phyloP scores from a whole-genome alignment of 352 stramenopile species.

The Phytophthora litchii region DNA sequence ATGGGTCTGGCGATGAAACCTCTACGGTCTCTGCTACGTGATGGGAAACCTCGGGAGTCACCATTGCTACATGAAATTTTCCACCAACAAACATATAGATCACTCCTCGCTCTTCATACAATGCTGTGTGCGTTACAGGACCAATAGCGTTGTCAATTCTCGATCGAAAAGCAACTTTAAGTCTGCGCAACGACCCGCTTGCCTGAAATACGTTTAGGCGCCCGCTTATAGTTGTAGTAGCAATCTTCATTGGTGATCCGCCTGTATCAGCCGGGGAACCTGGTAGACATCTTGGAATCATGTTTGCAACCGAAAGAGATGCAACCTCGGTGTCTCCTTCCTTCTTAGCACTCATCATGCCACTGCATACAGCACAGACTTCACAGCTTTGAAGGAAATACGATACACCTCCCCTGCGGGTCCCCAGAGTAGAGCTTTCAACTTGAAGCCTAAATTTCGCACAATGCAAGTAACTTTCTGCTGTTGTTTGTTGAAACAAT shows the following conservation, averaged over 20 bases:
- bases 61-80: conserved; percentile 42
- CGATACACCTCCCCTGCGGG: conserved; percentile 24
- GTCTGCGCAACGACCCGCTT: conserved; percentile 41
- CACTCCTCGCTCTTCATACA: conserved; percentile 42
- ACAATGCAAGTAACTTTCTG: conserved; percentile 55
- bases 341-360: conserved; percentile 50
- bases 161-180: conserved; percentile 36
- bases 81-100: conserved; percentile 44
- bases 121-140: conserved; percentile 40
- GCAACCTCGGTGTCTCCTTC: conserved; percentile 18
- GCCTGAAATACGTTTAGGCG: conserved; percentile 44
- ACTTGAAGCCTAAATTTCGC: conserved; percentile 66
- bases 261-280: conserved; percentile 6
- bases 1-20: conserved; percentile 1
- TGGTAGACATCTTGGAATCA: conserved; percentile 15
- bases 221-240: conserved; percentile 45
- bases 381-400: conserved; percentile 71
- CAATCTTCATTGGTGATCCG: conserved; percentile 36
- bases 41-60: conserved; percentile 3
- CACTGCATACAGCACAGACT: conserved; percentile 47
- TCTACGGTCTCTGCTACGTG: conserved; percentile 7
- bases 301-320: conserved; percentile 44
- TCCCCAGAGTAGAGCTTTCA: conserved; percentile 34
- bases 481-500: conserved; percentile 51
- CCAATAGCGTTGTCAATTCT: conserved; percentile 33